Evolutionary conservation across 108 stramenopile genomes (phyloP), one percentile per base, ranked within the genome.

Genomic region (Schizochytrium sp.): DNA sequence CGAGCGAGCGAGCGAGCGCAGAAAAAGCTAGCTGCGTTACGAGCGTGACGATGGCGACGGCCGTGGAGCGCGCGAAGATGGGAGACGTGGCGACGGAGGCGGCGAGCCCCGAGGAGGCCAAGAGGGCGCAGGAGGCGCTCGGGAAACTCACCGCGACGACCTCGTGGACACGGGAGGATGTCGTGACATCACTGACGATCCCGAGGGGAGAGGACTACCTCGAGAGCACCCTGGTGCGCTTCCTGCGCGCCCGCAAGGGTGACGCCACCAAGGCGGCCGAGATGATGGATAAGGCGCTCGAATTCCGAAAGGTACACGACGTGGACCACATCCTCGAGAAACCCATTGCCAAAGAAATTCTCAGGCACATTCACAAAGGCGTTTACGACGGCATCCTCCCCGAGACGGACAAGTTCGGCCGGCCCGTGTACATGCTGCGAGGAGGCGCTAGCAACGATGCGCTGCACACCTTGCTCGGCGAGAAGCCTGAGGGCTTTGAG

Each of bases 31-130:
- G 34, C 34, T 34, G 1, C 2, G 34, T 34, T 34, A 3, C 21
- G 58, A 59, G 25, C 25, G 63, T 10, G 63, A 69, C 1, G 25
- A 69, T 69, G 63, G 8, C 63, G 25, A 69, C 63, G 34, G 63
- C 63, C 1, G 63, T 83, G 76, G 76, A 83, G 51, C 76, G 76
- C 51, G 51, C 76, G 10, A 53, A 47, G 48, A 43, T 19, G 48
- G 48, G 48, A 43, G 76, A 83, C 25, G 76, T 83, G 76, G 76
- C 76, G 76, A 83, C 76, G 48, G 76, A 53, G 48, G 76, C 76
- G 19, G 12, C 48, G 28, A 45, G 51, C 51, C 48, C 45, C n/a
- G 76, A 47, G 51, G 76, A 83, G 51, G 28, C n/a, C 19, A 53
- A 47, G 12, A 43, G 6, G 3, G 76, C 76, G 48, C 10, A 6